Evolutionary conservation across 2,329 filamentous ascomycete genomes (phyloP).

Genomic region (Coleophoma crateriformis): DNA sequence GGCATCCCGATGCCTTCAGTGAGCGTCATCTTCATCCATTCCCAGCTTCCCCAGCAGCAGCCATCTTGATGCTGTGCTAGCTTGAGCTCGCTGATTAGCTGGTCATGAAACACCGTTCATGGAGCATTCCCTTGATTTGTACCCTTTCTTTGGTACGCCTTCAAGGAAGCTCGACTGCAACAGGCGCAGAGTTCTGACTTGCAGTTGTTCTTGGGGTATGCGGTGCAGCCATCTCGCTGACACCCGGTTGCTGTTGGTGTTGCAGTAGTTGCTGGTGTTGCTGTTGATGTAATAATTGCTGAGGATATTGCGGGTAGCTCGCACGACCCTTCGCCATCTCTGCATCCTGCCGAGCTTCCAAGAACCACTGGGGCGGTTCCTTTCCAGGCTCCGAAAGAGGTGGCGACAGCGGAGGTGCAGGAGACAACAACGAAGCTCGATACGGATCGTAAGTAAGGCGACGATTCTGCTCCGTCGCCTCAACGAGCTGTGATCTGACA

Average conservation of each 20-base stretch:
- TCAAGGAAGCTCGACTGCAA: too few relatives aligned
- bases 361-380: neutral
- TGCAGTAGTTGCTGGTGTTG: neutral
- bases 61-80: too few relatives aligned
- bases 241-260: neutral
- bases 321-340: neutral
- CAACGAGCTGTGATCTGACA: slow-evolving; percentile 37
- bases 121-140: too few relatives aligned
- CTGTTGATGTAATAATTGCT: neutral
- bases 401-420: neutral
- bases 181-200: too few relatives aligned
- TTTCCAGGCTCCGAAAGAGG: neutral
- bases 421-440: neutral
- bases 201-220: too few relatives aligned
- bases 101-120: too few relatives aligned
- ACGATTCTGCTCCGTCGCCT: slow-evolving; percentile 17
- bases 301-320: neutral
- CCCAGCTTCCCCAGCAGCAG: too few relatives aligned
- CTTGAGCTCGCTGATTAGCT: too few relatives aligned
- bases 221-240: neutral
- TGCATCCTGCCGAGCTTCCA: neutral
- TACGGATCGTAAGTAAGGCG: slow-evolving; percentile 6
- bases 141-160: too few relatives aligned
- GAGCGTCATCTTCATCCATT: too few relatives aligned
- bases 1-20: too few relatives aligned